These are phyloP conservation scores for Penicillium egyptiacum DNA, from an alignment of 495 filamentous ascomycete genomes.

Conservation along the genomic window DNA sequence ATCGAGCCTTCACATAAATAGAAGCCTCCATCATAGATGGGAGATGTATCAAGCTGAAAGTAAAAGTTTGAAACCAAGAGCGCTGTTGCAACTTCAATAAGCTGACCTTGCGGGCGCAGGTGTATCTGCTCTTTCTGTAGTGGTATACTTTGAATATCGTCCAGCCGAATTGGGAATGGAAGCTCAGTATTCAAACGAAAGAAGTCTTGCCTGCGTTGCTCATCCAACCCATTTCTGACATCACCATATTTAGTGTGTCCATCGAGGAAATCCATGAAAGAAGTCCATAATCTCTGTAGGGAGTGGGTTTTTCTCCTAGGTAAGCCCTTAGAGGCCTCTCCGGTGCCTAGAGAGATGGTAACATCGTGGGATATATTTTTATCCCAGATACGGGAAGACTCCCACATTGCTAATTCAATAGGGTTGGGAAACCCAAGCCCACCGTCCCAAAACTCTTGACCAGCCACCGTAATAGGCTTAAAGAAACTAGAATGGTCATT, in stretches of 20 bases:
- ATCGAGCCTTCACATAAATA: slow-evolving; percentile 20
- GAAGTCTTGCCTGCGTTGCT: slow-evolving; percentile 14
- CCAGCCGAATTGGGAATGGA: slow-evolving; percentile 20
- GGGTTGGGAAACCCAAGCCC: slow-evolving; percentile 36
- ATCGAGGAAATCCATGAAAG: slow-evolving; percentile 26
- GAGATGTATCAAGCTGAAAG: slow-evolving; percentile 16
- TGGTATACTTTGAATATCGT: slow-evolving; percentile 17
- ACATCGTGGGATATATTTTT: slow-evolving; percentile 19
- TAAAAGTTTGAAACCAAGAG: slow-evolving; percentile 24
- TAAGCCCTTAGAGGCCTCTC: slow-evolving; percentile 12
- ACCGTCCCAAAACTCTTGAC: slow-evolving; percentile 34
- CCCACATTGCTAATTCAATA: slow-evolving; percentile 31
- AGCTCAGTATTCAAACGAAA: slow-evolving; percentile 30
- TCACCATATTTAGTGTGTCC: slow-evolving; percentile 10
- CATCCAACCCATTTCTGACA: slow-evolving; percentile 4
- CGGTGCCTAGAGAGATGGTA: slow-evolving; percentile 31
- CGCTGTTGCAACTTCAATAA: slow-evolving; percentile 10
- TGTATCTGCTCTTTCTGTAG: slow-evolving; percentile 7
- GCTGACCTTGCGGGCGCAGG: slow-evolving; percentile 10
- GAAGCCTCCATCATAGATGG: slow-evolving; percentile 13
- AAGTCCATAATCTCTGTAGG: slow-evolving; percentile 21
- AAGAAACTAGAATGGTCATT: slow-evolving; percentile 18
- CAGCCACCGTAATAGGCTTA: slow-evolving; percentile 17
- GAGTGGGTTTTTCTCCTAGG: slow-evolving; percentile 13
- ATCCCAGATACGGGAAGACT: slow-evolving; percentile 25